A percentile compares a stretch with the other conserved stretches of the same genome.
Evolutionary conservation across 129 eudicot species (phyloP).

Genomic region (Flaveria brownii): DNA sequence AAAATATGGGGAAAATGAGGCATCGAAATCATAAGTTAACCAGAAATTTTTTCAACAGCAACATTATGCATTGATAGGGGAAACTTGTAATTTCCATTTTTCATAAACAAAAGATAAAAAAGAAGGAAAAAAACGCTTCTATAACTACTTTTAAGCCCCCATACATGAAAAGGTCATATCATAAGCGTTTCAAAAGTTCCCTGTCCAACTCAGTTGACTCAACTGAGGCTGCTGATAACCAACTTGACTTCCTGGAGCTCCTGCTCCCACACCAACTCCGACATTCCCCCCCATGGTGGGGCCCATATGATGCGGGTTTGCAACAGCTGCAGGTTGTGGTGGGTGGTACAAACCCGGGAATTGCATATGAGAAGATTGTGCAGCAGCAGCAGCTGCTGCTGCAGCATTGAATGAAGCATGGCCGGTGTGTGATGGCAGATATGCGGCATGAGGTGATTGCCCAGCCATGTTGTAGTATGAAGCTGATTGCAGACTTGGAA

Average conservation of each 20-base stretch:
- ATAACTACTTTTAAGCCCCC: conserved; percentile 51
- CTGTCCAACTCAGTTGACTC: conserved; percentile 82
- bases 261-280: conserved; percentile 39
- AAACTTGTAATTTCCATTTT: conserved; percentile 35
- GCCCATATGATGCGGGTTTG: conserved; percentile 72
- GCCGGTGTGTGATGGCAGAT: conserved; percentile 74
- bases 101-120: conserved; percentile 40
- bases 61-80: conserved; percentile 41
- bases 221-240: conserved; percentile 90
- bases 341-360: conserved; percentile 78
- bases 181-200: conserved; percentile 55
- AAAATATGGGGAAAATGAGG: not conserved
- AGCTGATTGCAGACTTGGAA: conserved; percentile 71
- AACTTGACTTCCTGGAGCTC: conserved; percentile 72
- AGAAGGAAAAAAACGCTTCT: conserved; percentile 20
- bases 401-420: conserved; percentile 75
- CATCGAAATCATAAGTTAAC: not conserved
- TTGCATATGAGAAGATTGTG: conserved; percentile 88
- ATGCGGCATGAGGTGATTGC: conserved; percentile 75
- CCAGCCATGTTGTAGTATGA: conserved; percentile 86
- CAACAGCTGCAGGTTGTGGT: conserved; percentile 59
- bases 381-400: conserved; percentile 51
- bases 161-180: conserved; percentile 28
- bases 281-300: conserved; percentile 61
- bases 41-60: conserved; percentile 19